phyloP scores from a whole-genome alignment of 1,284 basidiomycete species.

The Xerocomus amazonicus region DNA sequence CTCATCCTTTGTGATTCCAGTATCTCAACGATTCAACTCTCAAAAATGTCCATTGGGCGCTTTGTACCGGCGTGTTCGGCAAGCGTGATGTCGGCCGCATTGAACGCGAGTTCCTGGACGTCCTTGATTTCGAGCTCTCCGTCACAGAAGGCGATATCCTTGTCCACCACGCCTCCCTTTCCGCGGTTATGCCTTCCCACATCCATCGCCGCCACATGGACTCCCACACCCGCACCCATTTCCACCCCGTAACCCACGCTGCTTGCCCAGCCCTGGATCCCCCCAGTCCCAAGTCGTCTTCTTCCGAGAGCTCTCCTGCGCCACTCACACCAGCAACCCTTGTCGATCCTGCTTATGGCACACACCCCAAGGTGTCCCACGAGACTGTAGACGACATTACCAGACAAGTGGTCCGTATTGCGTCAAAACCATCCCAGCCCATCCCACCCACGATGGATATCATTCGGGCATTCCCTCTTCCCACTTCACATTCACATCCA shows the following conservation, averaged over 20 bases:
- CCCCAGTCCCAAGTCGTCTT: constrained; percentile 35
- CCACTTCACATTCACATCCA: constrained; percentile 12
- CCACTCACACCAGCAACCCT: constrained; percentile 29
- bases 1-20: constrained; percentile 34
- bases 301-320: constrained; percentile 31
- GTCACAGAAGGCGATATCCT: constrained; percentile 62
- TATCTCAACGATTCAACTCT: constrained; percentile 73
- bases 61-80: constrained; percentile 75
- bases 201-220: constrained; percentile 25
- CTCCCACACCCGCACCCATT: constrained; percentile 22
- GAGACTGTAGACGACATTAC: constrained; percentile 8
- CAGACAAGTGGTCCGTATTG: constrained; percentile 5
- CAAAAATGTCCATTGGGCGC: constrained; percentile 75
- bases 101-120: constrained; percentile 73
- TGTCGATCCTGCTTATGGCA: constrained; percentile 9
- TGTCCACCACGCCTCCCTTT: constrained; percentile 54
- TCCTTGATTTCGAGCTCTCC: constrained; percentile 66
- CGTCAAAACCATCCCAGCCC: constrained; percentile 14
- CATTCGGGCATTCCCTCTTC: constrained; percentile 32
- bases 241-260: constrained; percentile 15
- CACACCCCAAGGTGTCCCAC: constrained; percentile 19
- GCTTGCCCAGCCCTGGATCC: constrained; percentile 28
- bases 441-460: constrained; percentile 30
- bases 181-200: constrained; percentile 36
- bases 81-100: constrained; percentile 74